Conservation (phyloP, 306 rosid genomes). For the Hippophae gyantsensis region DNA sequence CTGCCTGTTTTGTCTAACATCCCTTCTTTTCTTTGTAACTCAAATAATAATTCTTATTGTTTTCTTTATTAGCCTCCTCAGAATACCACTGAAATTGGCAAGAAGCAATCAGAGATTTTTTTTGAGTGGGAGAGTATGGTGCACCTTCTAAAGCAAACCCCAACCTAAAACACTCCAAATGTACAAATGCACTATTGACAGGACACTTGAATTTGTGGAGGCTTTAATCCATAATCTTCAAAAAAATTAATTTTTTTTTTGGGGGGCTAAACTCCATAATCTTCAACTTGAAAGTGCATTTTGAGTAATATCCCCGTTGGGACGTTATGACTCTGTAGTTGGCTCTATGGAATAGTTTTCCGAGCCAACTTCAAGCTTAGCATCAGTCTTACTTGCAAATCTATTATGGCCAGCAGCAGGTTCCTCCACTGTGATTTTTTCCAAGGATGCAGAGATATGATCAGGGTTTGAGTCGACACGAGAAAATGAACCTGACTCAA, state of each 20-base stretch:
- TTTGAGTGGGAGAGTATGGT: constrained; percentile 11
- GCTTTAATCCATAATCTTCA: constrained; percentile 13
- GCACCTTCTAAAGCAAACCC: neutral
- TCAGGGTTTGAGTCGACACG: constrained; percentile 18
- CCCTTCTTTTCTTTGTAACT: constrained; percentile 16
- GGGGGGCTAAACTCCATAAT: constrained; percentile 11
- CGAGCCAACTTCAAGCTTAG: constrained; percentile 16
- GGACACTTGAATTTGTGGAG: constrained; percentile 17
- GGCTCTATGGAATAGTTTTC: constrained; percentile 9
- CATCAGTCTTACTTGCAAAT: constrained; percentile 12
- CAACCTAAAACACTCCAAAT: neutral
- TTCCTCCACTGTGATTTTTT: constrained; percentile 33
- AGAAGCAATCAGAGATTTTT: constrained; percentile 13
- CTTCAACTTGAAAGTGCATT: constrained; percentile 14
- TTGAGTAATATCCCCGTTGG: constrained; percentile 29
- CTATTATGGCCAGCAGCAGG: constrained; percentile 14
- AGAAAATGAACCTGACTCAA: constrained; percentile 26
- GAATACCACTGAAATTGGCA: constrained; percentile 42
- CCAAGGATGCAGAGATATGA: constrained; percentile 29
- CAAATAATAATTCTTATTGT: constrained; percentile 11
- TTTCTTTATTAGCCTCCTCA: constrained; percentile 36
- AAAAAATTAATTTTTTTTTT: too few relatives aligned
- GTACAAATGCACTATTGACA: constrained; percentile 7
- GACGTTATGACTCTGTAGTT: constrained; percentile 17
- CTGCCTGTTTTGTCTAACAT: constrained; percentile 8